Percentiles rank a stretch among this genome's conserved stretches.
Evolutionary conservation across 2,329 filamentous ascomycete genomes (phyloP).

Genomic region (Neopestalotiopsis clavispora): DNA sequence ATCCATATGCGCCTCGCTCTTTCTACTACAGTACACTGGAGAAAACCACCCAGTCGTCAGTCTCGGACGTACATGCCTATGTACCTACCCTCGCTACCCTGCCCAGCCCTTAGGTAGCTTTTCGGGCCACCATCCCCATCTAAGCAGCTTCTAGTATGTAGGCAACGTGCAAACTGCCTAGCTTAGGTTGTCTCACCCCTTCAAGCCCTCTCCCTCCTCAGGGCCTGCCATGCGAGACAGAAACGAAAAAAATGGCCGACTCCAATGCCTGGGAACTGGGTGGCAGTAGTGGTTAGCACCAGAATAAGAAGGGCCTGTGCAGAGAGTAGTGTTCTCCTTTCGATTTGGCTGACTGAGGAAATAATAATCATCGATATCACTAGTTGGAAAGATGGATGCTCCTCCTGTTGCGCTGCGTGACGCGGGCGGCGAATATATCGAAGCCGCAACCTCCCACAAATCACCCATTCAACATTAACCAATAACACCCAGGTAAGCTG

Average conservation of each 20-base stretch:
- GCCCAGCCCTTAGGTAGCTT: conserved; percentile 21
- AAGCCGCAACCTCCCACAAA: neutral
- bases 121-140: conserved; percentile 16
- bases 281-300: too few species aligned
- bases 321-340: neutral
- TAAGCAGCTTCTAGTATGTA: neutral
- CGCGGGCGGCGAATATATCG: neutral
- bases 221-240: neutral
- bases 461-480: neutral
- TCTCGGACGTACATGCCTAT: conserved; percentile 3
- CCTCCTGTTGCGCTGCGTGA: neutral
- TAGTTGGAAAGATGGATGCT: neutral
- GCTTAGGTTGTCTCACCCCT: neutral
- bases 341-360: neutral
- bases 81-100: conserved; percentile 4
- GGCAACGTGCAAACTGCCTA: neutral
- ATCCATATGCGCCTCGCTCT: neutral
- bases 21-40: conserved; percentile 8
- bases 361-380: neutral
- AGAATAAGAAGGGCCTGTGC: too few species aligned
- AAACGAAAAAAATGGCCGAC: too few species aligned
- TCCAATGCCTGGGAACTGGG: too few species aligned
- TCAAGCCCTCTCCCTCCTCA: neutral
- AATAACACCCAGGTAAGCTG: too few species aligned
- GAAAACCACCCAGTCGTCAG: conserved; percentile 7